Evolutionary conservation across 2,329 filamentous ascomycete genomes (phyloP), one percentile per base, ranked within the genome.

Genomic region (Aspergillus thermomutatus): DNA sequence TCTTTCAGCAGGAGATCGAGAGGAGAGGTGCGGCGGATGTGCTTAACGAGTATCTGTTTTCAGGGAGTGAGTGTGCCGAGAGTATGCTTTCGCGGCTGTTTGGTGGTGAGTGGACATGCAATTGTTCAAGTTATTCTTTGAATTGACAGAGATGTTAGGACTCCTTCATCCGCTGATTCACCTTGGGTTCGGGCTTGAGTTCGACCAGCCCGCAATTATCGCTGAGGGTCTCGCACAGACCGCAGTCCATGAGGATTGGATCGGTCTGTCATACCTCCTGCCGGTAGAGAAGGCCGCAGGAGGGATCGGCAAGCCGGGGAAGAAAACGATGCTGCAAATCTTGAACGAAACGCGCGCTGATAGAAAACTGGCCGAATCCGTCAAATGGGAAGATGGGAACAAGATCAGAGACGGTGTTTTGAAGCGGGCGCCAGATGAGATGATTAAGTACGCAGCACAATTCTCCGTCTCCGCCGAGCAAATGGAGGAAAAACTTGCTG

Each of bases 161-260:
- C 82, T 93, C 60, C 64, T 92, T 2, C 91, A 96, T 67, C 91
- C 91, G 1, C 76, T 94, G 17, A 92, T 96, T 60, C 91, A 96
- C 69, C 81, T 96, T 21, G 89, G 91, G 50, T 96, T 91, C 68
- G 92, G 89, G 4, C 70, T 96, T 37, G 91, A 96, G 69, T 96
- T 91, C 77, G 72, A 82, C 9, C 91, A 96, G 68, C 90, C 90
- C 1, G 89, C 89, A 40, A 86, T 96, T 57, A 81, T 96, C 27
- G 90, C 91, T 5, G 85, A 93, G 74, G 91, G 79, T 1, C 83
- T 96, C 19, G 90, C 92, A 0, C 87, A 95, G 75, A 80, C 88
- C 1, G 85, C 88, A 7, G 83, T 91, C 1, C 90, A 95, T 67
- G 75, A 80, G 6, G 75, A 80, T 46, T 82, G 82, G 72, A 78